phyloP scores from a whole-genome alignment of 2,329 filamentous ascomycete species.

The Tolypocladium ophioglossoides region DNA sequence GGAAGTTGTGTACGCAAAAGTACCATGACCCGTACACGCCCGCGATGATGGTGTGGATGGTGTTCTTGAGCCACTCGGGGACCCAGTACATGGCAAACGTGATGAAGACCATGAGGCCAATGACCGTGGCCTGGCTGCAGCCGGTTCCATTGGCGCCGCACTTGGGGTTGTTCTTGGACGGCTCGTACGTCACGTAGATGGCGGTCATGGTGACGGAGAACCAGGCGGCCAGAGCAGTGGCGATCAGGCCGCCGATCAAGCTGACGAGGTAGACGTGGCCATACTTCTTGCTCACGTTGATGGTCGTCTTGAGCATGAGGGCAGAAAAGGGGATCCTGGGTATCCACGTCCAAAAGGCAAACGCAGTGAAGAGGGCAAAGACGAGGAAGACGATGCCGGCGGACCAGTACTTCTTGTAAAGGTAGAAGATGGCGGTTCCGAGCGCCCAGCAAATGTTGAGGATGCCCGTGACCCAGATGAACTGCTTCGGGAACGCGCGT shows the following conservation, averaged over 20 bases:
- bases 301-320: slow-evolving; percentile 76
- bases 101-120: slow-evolving; percentile 74
- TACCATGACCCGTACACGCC: slow-evolving; percentile 94
- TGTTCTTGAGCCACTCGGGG: slow-evolving; percentile 87
- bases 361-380: slow-evolving; percentile 33
- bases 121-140: slow-evolving; percentile 68
- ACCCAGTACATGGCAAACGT: slow-evolving; percentile 95
- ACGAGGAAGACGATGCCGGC: slow-evolving; percentile 82
- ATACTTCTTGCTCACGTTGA: slow-evolving; percentile 73
- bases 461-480: slow-evolving; percentile 88
- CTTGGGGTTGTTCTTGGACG: slow-evolving; percentile 39
- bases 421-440: slow-evolving; percentile 81
- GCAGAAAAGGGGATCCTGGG: slow-evolving; percentile 83
- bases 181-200: slow-evolving; percentile 76
- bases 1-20: slow-evolving; percentile 62
- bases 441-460: slow-evolving; percentile 76
- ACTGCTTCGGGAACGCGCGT: slow-evolving; percentile 72
- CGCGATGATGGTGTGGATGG: slow-evolving; percentile 76
- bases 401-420: slow-evolving; percentile 64
- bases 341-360: slow-evolving; percentile 73
- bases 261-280: slow-evolving; percentile 84
- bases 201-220: slow-evolving; percentile 78
- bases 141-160: slow-evolving; percentile 41
- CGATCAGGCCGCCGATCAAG: slow-evolving; percentile 68
- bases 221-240: slow-evolving; percentile 70